Evolutionary conservation across 768 basidiomycete species (phyloP).

Genomic region (Cystofilobasidium capitatum): DNA sequence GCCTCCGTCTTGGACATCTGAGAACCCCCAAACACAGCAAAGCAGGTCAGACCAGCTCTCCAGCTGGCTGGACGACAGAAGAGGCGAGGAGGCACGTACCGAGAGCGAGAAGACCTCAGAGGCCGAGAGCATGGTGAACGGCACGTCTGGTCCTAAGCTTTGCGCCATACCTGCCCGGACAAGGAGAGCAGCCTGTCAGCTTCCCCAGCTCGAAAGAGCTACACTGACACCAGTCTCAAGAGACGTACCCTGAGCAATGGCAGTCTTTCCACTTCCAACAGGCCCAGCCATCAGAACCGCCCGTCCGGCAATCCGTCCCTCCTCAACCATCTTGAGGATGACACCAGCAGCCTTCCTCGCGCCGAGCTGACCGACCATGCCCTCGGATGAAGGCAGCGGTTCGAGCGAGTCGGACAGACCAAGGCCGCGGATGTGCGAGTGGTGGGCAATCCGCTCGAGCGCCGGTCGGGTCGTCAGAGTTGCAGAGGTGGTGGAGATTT

Average conservation of each 20-base stretch:
- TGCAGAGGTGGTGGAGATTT: not conserved
- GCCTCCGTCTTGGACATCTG: conserved; percentile 98
- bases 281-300: conserved; percentile 97
- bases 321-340: conserved; percentile 96
- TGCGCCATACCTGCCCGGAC: conserved; percentile 78
- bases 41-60: not conserved
- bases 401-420: conserved; percentile 78
- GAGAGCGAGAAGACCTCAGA: conserved; percentile 94
- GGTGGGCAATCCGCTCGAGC: conserved; percentile 27
- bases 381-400: conserved; percentile 65
- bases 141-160: conserved; percentile 83
- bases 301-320: conserved; percentile 86
- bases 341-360: conserved; percentile 96
- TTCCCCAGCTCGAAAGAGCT: not conserved
- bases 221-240: not conserved
- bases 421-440: conserved; percentile 75
- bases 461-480: not conserved
- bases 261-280: conserved; percentile 94
- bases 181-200: not conserved
- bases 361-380: conserved; percentile 94
- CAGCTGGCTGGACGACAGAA: not conserved
- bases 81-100: conserved; percentile 30
- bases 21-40: not conserved
- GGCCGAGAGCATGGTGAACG: conserved; percentile 94
- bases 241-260: conserved; percentile 80